Conservation (phyloP, 1,284 basidiomycete species). For the Singerocomus inundabilis region DNA sequence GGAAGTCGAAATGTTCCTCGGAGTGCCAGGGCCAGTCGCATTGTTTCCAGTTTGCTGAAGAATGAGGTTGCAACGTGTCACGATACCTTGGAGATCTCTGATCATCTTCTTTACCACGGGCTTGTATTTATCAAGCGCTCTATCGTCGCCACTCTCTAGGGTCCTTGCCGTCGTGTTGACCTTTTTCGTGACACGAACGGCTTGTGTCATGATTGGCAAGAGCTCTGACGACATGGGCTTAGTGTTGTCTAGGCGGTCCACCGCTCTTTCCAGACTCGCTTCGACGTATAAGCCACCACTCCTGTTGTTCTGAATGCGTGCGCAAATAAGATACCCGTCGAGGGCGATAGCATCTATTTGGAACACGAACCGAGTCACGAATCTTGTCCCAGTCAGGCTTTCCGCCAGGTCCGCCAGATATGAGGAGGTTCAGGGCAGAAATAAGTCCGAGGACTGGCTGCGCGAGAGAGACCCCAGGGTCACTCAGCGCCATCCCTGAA, state of each 20-base stretch:
- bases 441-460: slow-evolving; percentile 11
- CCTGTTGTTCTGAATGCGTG: slow-evolving; percentile 5
- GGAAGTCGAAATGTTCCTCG: slow-evolving; percentile 3
- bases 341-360: background rate
- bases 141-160: slow-evolving; percentile 6
- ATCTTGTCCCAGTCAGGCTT: slow-evolving; percentile 22
- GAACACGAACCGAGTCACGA: slow-evolving; percentile 9
- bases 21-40: slow-evolving; percentile 22
- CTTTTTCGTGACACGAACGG: background rate
- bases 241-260: slow-evolving; percentile 9
- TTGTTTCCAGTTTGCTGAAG: slow-evolving; percentile 18
- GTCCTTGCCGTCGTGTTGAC: slow-evolving; percentile 10
- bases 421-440: slow-evolving; percentile 8
- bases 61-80: slow-evolving; percentile 22
- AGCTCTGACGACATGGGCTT: slow-evolving; percentile 18
- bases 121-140: slow-evolving; percentile 5
- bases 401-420: slow-evolving; percentile 14
- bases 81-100: slow-evolving; percentile 10
- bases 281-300: slow-evolving; percentile 20
- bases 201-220: slow-evolving; percentile 11
- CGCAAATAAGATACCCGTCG: background rate
- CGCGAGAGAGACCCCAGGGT: slow-evolving; percentile 9
- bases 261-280: slow-evolving; percentile 11
- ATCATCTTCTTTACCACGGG: slow-evolving; percentile 14
- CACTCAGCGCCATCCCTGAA: slow-evolving; percentile 15